Evolutionary conservation across 208 protist species (phyloP), one percentile per base, ranked within the genome.

Genomic region (Acanthamoeba quina): DNA sequence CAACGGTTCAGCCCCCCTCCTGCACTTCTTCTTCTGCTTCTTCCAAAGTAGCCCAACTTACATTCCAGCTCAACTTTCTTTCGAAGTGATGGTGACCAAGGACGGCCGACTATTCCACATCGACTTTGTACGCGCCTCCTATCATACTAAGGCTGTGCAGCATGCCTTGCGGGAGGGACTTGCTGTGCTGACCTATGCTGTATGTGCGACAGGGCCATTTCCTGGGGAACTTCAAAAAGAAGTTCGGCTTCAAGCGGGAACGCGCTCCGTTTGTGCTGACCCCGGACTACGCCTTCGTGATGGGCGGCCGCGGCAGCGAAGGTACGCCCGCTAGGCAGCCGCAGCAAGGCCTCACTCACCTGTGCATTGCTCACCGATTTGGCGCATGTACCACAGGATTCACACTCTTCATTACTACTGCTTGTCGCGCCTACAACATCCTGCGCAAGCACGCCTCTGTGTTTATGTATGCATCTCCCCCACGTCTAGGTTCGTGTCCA

Each of bases 221-320:
- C 86, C 83, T 98, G 34, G 98, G 98, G 10, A 98, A 98, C 93
- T 97, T 96, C 88, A 98, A 95, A 47, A 95, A 60, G 90, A 90
- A 78, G 31, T 72, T 60, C n/a, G 80, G 74, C 9, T 66, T 91
- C 58, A 91, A 91, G 80, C 76, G 93, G 19, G 98, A 98, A 76
- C 66, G 88, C 15, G 97, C 97, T 24, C 97, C 97, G 9, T 98
- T 98, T 74, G 94, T 98, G 66, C 97, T 98, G 31, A 98, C 97
- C 2, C 96, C 95, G 31, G 96, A 96, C 13, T 97, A 97, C 54
- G 95, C 93, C 31, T 83, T 97, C 82, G 97, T 98, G 9, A 97
- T 98, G 86, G 97, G 97, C 29, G 98, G 98, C 62, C 95, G 98
- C 29, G 19, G 41, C 62, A 68, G 47, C 88, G 52, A 92, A 92